A percentile compares a stretch with the other conserved stretches of the same genome.
These are phyloP conservation scores for Candida khao-thaluensis DNA, from an alignment of 805 yeast genomes.

Conservation along the genomic window DNA sequence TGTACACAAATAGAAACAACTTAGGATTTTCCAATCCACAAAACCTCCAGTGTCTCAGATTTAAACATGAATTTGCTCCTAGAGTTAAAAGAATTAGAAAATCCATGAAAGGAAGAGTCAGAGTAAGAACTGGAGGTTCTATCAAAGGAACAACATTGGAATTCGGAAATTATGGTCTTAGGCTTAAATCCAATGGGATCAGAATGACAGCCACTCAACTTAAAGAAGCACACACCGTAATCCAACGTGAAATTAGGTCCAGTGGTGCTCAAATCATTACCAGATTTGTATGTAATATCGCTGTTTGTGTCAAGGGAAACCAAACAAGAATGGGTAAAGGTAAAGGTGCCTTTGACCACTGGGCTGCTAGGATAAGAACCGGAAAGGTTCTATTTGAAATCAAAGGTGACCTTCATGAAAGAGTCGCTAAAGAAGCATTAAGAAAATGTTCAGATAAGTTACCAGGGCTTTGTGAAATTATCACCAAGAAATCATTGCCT, in stretches of 20 bases:
- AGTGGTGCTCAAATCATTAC: conserved; percentile 73
- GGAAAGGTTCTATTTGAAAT: conserved; percentile 92
- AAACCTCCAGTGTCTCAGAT: conserved; percentile 30
- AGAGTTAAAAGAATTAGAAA: conserved; percentile 65
- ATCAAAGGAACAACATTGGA: conserved; percentile 79
- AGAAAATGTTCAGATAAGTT: conserved; percentile 88
- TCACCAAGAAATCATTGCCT: conserved; percentile 59
- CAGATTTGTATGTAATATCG: conserved; percentile 78
- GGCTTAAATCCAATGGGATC: conserved; percentile 85
- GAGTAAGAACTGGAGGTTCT: conserved; percentile 94
- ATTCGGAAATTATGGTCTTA: conserved; percentile 81
- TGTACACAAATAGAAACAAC: too few relatives aligned
- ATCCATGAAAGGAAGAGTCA: conserved; percentile 90
- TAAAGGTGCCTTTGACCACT: conserved; percentile 95
- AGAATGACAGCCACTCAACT: conserved; percentile 85
- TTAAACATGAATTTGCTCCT: conserved; percentile 76
- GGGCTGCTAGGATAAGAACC: conserved; percentile 96
- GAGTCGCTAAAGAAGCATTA: conserved; percentile 84
- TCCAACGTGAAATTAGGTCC: conserved; percentile 81
- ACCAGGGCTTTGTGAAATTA: conserved; percentile 89
- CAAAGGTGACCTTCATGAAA: conserved; percentile 77
- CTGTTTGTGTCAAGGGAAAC: conserved; percentile 95
- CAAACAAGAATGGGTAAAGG: conserved; percentile 99
- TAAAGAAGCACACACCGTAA: conserved; percentile 84
- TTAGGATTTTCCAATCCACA: too few relatives aligned